Base-by-base conservation (phyloP, 2,329 filamentous ascomycete species). In the Pseudogymnoascus sp. region DNA sequence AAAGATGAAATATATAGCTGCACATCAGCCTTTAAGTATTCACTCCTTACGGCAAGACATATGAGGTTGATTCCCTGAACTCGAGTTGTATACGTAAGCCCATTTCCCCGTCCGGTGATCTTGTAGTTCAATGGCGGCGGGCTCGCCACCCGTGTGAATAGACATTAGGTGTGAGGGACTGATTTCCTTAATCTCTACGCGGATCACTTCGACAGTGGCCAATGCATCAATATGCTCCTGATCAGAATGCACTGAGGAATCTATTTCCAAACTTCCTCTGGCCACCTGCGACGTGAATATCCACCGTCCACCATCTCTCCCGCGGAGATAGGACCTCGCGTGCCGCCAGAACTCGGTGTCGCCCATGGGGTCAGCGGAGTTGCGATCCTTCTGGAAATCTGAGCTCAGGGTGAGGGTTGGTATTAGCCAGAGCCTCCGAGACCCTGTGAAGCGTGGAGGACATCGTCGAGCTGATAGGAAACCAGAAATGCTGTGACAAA, bases 221-320 rank as follows among this genome's bases (percentile, higher is more conserved):
- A n/a, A n/a, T n/a, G n/a, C n/a, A 36, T 36, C 33, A 36, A 36
- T 10, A 36, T 36, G 33, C 33, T 36, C 33, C 10, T 36, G 33
- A 36, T 36, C 33, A 36, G 33, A 36, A 36, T 36, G 33, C 33
- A 36, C 12, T 36, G 33, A 36, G 8, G 10, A 36, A 36, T 36
- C 33, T 36, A 36, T 10, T 36, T 36, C 33, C 33, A 12, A 21
- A 21, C 21, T 21, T 21, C 21, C 21, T 21, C 21, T 21, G 21
- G 21, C 21, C 21, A 64, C 60, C 42, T 61, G 29, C 38, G 31
- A 62, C 12, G 36, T 65, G 64, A 15, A 65, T 59, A 59, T 65
- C 63, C 13, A 65, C 61, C 17, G 39, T 63, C 63, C 48, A 65
- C 63, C 48, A 65, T 38, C 58, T 64, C 21, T 66, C 55, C 15